Evolutionary conservation across 1,284 basidiomycete genomes (phyloP), one percentile per base, ranked within the genome.

Genomic region (Spongiforma sp.): DNA sequence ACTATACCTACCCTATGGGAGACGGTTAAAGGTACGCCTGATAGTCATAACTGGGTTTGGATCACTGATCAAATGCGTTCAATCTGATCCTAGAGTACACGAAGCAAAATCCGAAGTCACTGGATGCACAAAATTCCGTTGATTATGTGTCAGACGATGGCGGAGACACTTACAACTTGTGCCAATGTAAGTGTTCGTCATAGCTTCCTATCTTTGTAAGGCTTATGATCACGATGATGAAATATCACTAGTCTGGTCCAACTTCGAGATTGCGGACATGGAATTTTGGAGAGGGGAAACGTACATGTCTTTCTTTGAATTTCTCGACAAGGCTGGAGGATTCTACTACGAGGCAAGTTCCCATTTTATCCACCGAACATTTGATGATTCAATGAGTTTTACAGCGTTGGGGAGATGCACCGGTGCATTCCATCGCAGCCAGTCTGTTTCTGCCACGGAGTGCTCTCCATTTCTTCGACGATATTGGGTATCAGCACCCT

Each of bases 341-440:
- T 94, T 94, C 73, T 93, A 93, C 75, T 94, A 95, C 71, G 93
- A 95, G 85, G 88, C 84, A 33, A 57, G 80, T 78, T 53, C 26
- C 32, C 56, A 17, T 34, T 26, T 14, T 36, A 39, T 19, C 26
- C 32, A 14, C 19, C n/a, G 10, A 21, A 7, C 28, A 30, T 19
- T 28, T 19, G 59, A 59, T 57, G 14, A 26, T 57, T 65, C 7
- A 71, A 57, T 12, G 26, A 33, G 64, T 14, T 58, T 28, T 60
- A 62, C 66, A 89, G 84, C 83, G 92, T 60, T 93, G 93, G 93
- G 94, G 94, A 58, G 94, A 96, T 75, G 94, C 95, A 12, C 94
- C 93, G 2, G 88, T 95, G 9, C 93, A 95, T 72, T 91, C 89
- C 61, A 93, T 95, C 61, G 93, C 90, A 6, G 93, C 87, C 0